Evolutionary conservation across 352 stramenopile species (phyloP), one percentile per base, ranked within the genome.

Genomic region (Globisporangium barbulae): DNA sequence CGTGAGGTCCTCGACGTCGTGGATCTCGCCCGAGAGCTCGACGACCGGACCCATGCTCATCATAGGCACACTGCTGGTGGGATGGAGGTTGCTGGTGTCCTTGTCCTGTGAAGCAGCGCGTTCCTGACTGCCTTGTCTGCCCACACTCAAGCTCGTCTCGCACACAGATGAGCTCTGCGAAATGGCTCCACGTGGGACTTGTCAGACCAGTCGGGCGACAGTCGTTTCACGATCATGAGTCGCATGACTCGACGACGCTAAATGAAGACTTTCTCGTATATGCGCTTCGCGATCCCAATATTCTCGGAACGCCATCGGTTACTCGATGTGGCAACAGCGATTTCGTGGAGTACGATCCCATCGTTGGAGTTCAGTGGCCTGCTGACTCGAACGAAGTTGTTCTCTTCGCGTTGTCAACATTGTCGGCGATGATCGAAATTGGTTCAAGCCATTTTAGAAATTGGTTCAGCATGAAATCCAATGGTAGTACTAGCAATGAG

Each of bases 1-100:
- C n/a, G 61, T 48, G 52, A 60, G 13, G 22, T 67, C 61, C 39
- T 62, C 61, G 25, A 67, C 45, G 30, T 67, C 61, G 42, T 30
- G 35, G 48, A 64, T 64, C 59, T 58, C 59, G 15, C 59, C 48
- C 21, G 59, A 64, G 21, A 64, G 59, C 35, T 64, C 59, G 13
- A 64, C 47, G 21, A 64, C 59, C 9, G 59, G 59, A 1, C 41
- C 49, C 59, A 64, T 50, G 54, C 21, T 49, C 54, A 60, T 60
- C 54, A 60, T 60, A 21, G 12, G 9, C 9, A 12, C 45, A 17
- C 21, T 31, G 10, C 5, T 19, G 10, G n/a, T 30, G 44, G 17
- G 5, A 50, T 21, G 44, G 7, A 48, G 42, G 21, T 12, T 19
- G 5, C 13, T 15, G 44, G n/a, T 13, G 42, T 49, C 22, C 5